Base-by-base conservation (phyloP, 805 yeast species). In the Myxozyma geophila region DNA sequence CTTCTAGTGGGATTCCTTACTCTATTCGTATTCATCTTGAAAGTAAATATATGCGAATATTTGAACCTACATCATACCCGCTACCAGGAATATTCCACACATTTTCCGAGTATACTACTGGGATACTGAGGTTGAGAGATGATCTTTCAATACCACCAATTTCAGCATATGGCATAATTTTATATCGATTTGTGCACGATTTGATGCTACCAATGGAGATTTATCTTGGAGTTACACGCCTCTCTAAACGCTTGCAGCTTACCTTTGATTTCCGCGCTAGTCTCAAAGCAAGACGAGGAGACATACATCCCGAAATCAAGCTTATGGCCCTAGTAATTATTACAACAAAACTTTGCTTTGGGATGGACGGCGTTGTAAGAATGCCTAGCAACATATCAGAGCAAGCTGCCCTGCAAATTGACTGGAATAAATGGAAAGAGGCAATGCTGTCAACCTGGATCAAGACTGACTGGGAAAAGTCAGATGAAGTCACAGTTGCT, bases 301-400 rank as follows among this genome's bases (percentile, higher is more conserved):
- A 47, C 13, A 10, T 40, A 9, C 60, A 66, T 41, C 70, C 71
- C 4, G 71, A 69, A 39, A 21, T 66, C 12, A 39, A 21, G 33
- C 23, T 66, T 1, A 53, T 62, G 46, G 68, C 64, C 7, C 36
- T 59, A 7, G 53, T 66, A 13, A 21, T 68, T 6, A 44, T 69
- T 1, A 66, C 67, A n/a, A 61, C 64, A 3, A 66, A 66, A 40
- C 39, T 68, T 7, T 64, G 70, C 40, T 69, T 59, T 39, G 70
- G 71, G 1, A 46, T 68, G 33, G 71, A 68, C 49, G 62, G 59
- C 13, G 28, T 50, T 12, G 23, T 21, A 12, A 55, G 70, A n/a
- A 8, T 21, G 4, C 60, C 62, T 7, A 41, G 35, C 15, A 39
- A 58, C 21, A n/a, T 23, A n/a, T 13, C 63, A 8, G 70, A 58